Evolutionary conservation across 2,329 filamentous ascomycete species (phyloP), one percentile per base, ranked within the genome.

Genomic region (Aureobasidium sp.): DNA sequence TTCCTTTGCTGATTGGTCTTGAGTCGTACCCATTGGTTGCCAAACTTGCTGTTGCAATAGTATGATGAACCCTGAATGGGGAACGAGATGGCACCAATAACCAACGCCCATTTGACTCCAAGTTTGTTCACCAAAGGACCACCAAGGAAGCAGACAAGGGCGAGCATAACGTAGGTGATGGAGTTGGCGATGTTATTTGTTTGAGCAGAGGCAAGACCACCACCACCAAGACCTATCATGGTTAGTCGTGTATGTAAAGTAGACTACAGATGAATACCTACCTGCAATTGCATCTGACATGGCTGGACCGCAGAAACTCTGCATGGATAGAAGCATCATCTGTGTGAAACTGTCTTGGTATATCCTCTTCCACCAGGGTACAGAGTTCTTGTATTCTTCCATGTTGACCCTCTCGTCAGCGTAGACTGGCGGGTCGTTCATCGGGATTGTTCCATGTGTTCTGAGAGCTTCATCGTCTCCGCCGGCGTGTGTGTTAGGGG

Each of bases 261-360:
- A 7, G 32, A 3, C 8, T 8, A 5, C 8, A 29, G 14, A 25
- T 10, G 30, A 16, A 7, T 1, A 21, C 45, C 51, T 39, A 61
- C 59, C 59, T 32, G 59, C 59, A 27, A 61, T 61, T 5, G 59
- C 59, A 48, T 61, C 59, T 55, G 59, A 25, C 59, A 61, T 61
- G 32, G 59, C 59, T n/a, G 59, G 59, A 8, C 59, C 59, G 30
- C 59, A 61, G 32, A 55, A 54, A 39, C 76, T 76, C 64, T 80
- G 78, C 10, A 79, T 67, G 44, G 77, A 79, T 11, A 80, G 66
- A 5, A 79, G 69, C 66, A 79, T 67, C 78, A 80, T 79, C 67
- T 80, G 77, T 5, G 77, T 79, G 65, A 80, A 71, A 64, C 77
- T 79, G 64, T 79, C 75, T 63, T 77, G 75, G 69, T 75, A 76